Conservation (phyloP, 805 yeast genomes). For the Groenewaldozyma salmanticensis region DNA sequence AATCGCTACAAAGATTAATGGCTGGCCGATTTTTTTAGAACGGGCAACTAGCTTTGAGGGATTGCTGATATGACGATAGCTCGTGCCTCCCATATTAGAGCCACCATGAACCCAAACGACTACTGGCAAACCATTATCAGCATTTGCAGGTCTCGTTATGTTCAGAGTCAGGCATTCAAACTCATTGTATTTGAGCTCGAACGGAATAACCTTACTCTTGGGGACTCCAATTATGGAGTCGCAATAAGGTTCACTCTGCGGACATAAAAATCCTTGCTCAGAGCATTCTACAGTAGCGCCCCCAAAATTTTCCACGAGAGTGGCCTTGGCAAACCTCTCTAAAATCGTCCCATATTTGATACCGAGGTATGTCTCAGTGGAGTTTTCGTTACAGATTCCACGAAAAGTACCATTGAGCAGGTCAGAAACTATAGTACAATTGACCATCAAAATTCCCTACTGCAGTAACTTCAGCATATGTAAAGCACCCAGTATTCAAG, state of each 20-base stretch:
- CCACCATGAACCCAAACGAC: slow-evolving; percentile 34
- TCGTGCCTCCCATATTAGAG: slow-evolving; percentile 27
- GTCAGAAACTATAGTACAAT: no score
- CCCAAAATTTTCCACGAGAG: slow-evolving; percentile 3
- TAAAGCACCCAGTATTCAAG: no score
- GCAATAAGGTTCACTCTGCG: slow-evolving; percentile 13
- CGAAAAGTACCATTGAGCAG: no score
- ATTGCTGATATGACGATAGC: no score
- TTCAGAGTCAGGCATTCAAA: slow-evolving; percentile 25
- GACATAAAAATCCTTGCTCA: slow-evolving; percentile 15
- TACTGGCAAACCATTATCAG: slow-evolving; percentile 23
- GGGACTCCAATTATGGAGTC: slow-evolving; percentile 17
- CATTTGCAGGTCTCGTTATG: slow-evolving; percentile 19
- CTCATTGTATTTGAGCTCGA: slow-evolving; percentile 21
- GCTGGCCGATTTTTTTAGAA: slow-evolving; percentile 16
- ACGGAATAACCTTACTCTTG: slow-evolving; percentile 12
- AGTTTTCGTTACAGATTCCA: no score
- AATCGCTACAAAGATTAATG: slow-evolving; percentile 29
- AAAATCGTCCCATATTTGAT: slow-evolving; percentile 3
- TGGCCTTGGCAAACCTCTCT: no score
- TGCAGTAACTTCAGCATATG: no score
- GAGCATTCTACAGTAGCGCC: slow-evolving; percentile 9
- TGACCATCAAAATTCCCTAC: no score
- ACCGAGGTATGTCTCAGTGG: slow-evolving; percentile 2
- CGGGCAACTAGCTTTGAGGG: slow-evolving; percentile 18